A percentile compares a stretch with the other conserved stretches of the same genome.
These are phyloP conservation scores for Nothomitra cinnamomea DNA, from an alignment of 2,329 filamentous ascomycete genomes.

Conservation along the genomic window DNA sequence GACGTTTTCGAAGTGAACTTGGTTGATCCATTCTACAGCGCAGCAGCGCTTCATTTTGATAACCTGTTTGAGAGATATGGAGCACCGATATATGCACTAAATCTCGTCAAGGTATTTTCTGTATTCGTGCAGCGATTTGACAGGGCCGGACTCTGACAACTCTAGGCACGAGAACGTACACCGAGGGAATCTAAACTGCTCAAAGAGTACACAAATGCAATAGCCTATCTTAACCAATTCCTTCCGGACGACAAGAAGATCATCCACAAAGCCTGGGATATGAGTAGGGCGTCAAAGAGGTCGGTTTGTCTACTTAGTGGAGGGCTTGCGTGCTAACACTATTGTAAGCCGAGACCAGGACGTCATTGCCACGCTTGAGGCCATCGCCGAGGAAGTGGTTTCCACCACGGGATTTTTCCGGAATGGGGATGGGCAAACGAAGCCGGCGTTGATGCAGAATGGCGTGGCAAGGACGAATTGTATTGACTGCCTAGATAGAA, in stretches of 20 bases:
- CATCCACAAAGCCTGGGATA: slow-evolving; percentile 90
- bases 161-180: slow-evolving; percentile 55
- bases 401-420: slow-evolving; percentile 84
- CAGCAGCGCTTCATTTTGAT: slow-evolving; percentile 87
- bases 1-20: slow-evolving; percentile 43
- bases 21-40: slow-evolving; percentile 89
- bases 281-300: slow-evolving; percentile 85
- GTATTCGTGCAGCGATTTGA: neutral
- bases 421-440: slow-evolving; percentile 59
- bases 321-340: neutral
- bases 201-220: slow-evolving; percentile 69
- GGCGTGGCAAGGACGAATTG: slow-evolving; percentile 92
- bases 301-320: neutral
- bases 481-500: slow-evolving; percentile 92
- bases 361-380: slow-evolving; percentile 81
- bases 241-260: slow-evolving; percentile 72
- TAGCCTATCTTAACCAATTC: slow-evolving; percentile 89
- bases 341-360: slow-evolving; percentile 58
- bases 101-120: slow-evolving; percentile 54
- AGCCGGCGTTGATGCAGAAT: slow-evolving; percentile 60
- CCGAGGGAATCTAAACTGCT: slow-evolving; percentile 85
- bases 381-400: slow-evolving; percentile 76
- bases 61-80: slow-evolving; percentile 89
- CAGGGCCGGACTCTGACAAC: neutral
- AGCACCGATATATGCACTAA: slow-evolving; percentile 77